Base-by-base conservation (phyloP, 768 basidiomycete genomes). In the Mycena leptocephala region DNA sequence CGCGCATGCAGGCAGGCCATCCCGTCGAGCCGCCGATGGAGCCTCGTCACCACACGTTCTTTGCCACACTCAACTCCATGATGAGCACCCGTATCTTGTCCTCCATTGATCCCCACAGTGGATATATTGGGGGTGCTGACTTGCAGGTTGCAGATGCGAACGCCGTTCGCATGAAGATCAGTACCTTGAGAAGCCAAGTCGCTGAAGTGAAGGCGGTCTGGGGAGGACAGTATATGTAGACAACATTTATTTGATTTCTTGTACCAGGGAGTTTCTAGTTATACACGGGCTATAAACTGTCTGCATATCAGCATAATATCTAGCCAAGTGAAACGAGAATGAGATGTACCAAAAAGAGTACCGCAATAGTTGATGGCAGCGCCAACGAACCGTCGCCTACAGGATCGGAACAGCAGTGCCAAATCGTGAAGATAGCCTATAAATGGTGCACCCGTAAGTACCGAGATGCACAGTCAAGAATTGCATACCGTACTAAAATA, bases 131-230 rank as follows among this genome's bases (percentile, higher is more conserved):
- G 5, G 65, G 10, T 2, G 46, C 20, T 9, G n/a, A 66, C 7
- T 33, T 37, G 43, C 46, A 32, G 24, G 32, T 24, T 3, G 65
- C 30, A 10, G 65, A 66, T 32, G 65, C 33, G n/a, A 66, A 22
- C 22, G 65, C 65, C 10, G 65, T 51, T 18, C 65, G 65, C 11
- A 51, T 66, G 65, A 66, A 35, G 14, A 66, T 66, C 30, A n/a
- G 18, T 8, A 37, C 46, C 65, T 66, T 66, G 43, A 66, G 37
- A 30, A n/a, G 4, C 20, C 48, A 48, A 22, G 48, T 66, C 6
- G 48, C 46, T 2, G 65, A 66, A 16, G 65, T 66, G 22, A 20
- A 20, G 46, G 8, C 48, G 2, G 14, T 32, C 2, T 66, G 65
- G 65, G 46, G n/a, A 26, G 63, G 10, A 24, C 65, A 66, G 22